Evolutionary conservation across 148 eudicot species (phyloP).

Genomic region (Chenopodium berlandieri): DNA sequence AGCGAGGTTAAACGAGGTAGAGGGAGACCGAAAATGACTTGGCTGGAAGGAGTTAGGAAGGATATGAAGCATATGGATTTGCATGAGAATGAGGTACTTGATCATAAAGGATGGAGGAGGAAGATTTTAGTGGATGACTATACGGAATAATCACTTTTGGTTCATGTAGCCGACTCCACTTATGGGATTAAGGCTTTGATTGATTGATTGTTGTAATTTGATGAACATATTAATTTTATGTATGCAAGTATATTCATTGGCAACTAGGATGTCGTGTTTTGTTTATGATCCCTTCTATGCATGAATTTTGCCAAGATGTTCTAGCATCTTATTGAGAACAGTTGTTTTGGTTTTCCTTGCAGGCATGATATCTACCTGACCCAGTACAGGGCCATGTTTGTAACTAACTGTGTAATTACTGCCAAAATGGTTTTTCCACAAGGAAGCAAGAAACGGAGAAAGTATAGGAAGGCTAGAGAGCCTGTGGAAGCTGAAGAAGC

Average conservation of each 20-base stretch:
- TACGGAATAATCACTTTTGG: too few relatives aligned
- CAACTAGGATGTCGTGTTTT: neutral
- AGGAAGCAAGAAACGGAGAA: conserved; percentile 48
- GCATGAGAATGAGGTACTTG: too few relatives aligned
- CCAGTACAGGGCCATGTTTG: conserved; percentile 81
- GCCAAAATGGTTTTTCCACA: conserved; percentile 33
- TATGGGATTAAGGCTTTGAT: too few relatives aligned
- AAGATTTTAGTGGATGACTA: too few relatives aligned
- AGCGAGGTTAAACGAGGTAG: too few relatives aligned
- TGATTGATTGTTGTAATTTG: neutral
- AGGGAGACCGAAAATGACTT: too few relatives aligned
- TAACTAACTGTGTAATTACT: conserved; percentile 59
- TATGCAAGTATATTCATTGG: neutral
- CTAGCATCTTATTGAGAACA: neutral
- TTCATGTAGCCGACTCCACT: too few relatives aligned
- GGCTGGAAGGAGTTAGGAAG: too few relatives aligned
- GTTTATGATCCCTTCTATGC: neutral
- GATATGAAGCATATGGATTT: too few relatives aligned
- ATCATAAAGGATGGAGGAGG: too few relatives aligned
- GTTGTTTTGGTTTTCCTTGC: conserved; percentile 16
- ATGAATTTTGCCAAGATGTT: neutral
- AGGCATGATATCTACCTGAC: conserved; percentile 79
- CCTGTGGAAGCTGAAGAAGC: conserved; percentile 24
- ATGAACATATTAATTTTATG: neutral
- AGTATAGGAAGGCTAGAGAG: conserved; percentile 38